These are phyloP conservation scores for Blastobotrys peoriensis DNA, from an alignment of 805 yeast genomes.

Conservation along the genomic window DNA sequence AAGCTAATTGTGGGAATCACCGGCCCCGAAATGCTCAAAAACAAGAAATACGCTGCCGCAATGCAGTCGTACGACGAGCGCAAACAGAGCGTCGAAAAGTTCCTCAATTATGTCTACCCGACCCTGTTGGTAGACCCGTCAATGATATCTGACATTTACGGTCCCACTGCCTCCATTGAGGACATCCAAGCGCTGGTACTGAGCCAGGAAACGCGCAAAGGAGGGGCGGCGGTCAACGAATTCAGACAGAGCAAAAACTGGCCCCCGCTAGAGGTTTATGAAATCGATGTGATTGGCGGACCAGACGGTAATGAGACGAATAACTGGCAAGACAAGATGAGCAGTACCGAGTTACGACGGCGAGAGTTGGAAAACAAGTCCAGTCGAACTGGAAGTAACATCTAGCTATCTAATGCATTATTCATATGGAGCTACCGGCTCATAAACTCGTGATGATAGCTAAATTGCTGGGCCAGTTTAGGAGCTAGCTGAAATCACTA, in stretches of 20 bases:
- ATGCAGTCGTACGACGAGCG: constrained; percentile 57
- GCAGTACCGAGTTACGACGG: constrained; percentile 74
- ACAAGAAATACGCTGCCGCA: constrained; percentile 65
- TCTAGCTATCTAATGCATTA: no score
- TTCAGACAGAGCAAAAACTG: constrained; percentile 54
- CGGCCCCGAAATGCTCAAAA: constrained; percentile 61
- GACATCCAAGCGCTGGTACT: constrained; percentile 76
- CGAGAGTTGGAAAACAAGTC: constrained; percentile 27
- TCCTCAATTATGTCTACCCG: constrained; percentile 47
- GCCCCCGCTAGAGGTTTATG: constrained; percentile 43
- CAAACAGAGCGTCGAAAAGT: constrained; percentile 39
- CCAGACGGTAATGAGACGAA: constrained; percentile 39
- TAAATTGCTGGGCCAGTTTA: no score
- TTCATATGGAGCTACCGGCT: no score
- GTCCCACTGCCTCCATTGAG: constrained; percentile 77
- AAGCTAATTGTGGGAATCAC: constrained; percentile 78
- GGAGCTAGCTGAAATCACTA: no score
- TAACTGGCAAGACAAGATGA: constrained; percentile 62
- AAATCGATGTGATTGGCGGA: constrained; percentile 63
- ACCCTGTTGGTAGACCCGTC: constrained; percentile 43
- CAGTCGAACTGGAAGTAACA: no score
- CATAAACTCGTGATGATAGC: no score
- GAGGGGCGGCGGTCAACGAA: constrained; percentile 68
- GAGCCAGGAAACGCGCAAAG: constrained; percentile 70
- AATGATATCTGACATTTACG: constrained; percentile 79